Conservation (phyloP, 306 rosid genomes). For the Sicyos edulis region DNA sequence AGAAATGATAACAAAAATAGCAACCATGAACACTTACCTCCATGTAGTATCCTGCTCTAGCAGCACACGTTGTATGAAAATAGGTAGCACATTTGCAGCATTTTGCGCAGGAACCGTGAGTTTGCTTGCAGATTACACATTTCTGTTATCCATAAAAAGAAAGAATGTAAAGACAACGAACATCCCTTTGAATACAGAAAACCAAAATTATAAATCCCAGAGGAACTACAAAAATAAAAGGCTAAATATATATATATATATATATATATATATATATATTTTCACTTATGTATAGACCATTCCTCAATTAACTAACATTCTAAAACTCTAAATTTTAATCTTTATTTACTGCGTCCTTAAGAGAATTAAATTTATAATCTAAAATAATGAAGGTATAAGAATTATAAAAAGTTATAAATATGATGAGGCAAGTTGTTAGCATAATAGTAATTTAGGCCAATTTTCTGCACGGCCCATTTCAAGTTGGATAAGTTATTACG, state of each 20-base stretch:
- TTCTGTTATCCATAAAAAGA: slow-evolving; percentile 47
- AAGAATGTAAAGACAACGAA: slow-evolving; percentile 19
- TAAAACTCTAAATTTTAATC: background rate
- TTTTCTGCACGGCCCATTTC: background rate
- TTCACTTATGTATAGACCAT: background rate
- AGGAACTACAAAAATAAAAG: slow-evolving; percentile 1
- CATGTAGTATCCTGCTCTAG: slow-evolving; percentile 90
- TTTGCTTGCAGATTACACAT: slow-evolving; percentile 83
- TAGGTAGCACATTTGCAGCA: slow-evolving; percentile 87
- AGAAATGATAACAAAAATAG: background rate
- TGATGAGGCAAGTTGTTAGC: background rate
- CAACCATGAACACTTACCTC: slow-evolving; percentile 56
- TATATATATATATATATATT: background rate
- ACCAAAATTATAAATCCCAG: slow-evolving; percentile 2
- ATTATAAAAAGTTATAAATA: background rate
- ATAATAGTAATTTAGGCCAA: background rate
- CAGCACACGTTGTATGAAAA: slow-evolving; percentile 83
- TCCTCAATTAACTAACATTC: background rate
- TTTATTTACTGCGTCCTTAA: background rate
- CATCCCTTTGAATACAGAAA: slow-evolving; percentile 2
- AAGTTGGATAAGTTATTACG: background rate
- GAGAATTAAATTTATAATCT: background rate
- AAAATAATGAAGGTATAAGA: background rate
- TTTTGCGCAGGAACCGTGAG: slow-evolving; percentile 84
- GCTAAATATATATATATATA: background rate